Base-by-base conservation (phyloP, 2,329 filamentous ascomycete species). In the Calonectria pauciramosa region DNA sequence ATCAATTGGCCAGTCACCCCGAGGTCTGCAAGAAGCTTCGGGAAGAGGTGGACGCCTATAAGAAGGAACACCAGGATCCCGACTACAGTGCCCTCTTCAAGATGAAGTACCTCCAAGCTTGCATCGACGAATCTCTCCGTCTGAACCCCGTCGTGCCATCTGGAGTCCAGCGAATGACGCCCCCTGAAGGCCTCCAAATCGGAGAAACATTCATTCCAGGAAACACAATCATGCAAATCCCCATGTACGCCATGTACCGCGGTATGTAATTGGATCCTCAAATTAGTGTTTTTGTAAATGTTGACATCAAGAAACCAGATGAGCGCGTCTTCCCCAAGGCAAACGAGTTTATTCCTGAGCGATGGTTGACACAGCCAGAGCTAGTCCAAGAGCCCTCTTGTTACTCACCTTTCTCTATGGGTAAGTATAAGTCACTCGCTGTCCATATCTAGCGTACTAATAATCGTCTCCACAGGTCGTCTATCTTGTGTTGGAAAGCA, bases 51-150 rank as follows among this genome's bases (percentile, higher is more conserved):
- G 69, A 71, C 13, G 69, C 30, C 4, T 71, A 54, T 13, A 66
- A 44, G 28, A 63, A 52, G 41, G 65, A 56, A n/a, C 64, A 75
- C 18, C 23, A 65, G 18, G 49, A 44, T 7, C 70, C 70, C 20
- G 66, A 56, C n/a, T 44, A 44, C 18, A 14, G 36, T n/a, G 52
- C 52, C 10, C 66, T 68, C 4, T 64, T 59, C 18, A 66, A 71
- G 49, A 49, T 71, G 23, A 47, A 59, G 16, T 73, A 81, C 60
- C 80, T 86, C 18, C 80, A 85, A 67, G 85, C 83, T 20, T 78
- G 80, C 51, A 85, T 87, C 74, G 82, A 87, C 68, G 86, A 88
- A 74, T 70, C 83, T 0, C 77, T 87, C 36, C 79, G 85, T 0
- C 76, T 87, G 4, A 79, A 84, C 71, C 84, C 85, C 3, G 78